A percentile compares a stretch with the other conserved stretches of the same genome.
Evolutionary conservation across 2,329 filamentous ascomycete species (phyloP).

Genomic region (Beauveria australis): DNA sequence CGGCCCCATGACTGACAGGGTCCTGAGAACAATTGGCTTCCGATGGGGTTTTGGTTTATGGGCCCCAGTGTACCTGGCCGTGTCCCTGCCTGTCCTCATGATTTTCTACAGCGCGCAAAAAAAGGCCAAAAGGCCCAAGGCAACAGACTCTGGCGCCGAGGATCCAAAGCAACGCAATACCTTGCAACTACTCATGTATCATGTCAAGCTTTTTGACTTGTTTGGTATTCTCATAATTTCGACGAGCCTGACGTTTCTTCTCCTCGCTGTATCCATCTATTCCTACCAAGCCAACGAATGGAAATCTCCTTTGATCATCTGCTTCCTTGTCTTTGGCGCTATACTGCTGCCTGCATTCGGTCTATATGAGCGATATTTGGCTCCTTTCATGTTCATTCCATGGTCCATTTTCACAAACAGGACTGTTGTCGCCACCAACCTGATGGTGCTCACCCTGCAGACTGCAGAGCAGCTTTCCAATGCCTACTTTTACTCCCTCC

Average conservation of each 20-base stretch:
- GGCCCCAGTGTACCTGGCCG: slow-evolving; percentile 52
- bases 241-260: slow-evolving; percentile 52
- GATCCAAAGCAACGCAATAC: too few species aligned
- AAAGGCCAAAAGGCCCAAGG: not conserved
- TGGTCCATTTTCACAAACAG: slow-evolving; percentile 25
- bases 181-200: slow-evolving; percentile 34
- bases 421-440: slow-evolving; percentile 28
- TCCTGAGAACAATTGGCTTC: slow-evolving; percentile 46
- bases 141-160: too few species aligned
- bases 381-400: slow-evolving; percentile 32
- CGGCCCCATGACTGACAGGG: slow-evolving; percentile 44
- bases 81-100: slow-evolving; percentile 47
- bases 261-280: slow-evolving; percentile 58
- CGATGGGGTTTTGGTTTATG: slow-evolving; percentile 62
- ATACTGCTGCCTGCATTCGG: slow-evolving; percentile 29
- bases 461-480: slow-evolving; percentile 29
- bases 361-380: slow-evolving; percentile 29
- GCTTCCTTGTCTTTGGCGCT: slow-evolving; percentile 30
- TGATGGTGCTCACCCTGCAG: slow-evolving; percentile 30
- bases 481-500: slow-evolving; percentile 31
- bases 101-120: slow-evolving; percentile 35
- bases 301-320: slow-evolving; percentile 33
- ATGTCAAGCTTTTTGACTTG: slow-evolving; percentile 55
- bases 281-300: slow-evolving; percentile 32
- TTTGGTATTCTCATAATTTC: slow-evolving; percentile 54